Base-by-base conservation (phyloP, 768 basidiomycete genomes). In the Russula griseocarnosa region DNA sequence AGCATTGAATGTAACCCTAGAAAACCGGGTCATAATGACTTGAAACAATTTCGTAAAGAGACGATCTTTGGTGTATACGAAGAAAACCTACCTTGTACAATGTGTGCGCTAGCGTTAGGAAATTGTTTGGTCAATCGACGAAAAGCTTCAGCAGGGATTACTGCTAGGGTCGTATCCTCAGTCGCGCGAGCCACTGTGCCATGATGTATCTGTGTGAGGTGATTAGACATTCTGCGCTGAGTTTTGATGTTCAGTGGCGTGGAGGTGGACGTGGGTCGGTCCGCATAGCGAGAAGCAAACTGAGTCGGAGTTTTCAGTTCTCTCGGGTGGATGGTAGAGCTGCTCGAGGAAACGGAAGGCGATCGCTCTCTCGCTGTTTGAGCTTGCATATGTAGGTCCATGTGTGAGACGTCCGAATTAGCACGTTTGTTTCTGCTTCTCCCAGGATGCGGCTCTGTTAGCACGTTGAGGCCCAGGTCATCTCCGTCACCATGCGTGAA, bases 61-160 rank as follows among this genome's bases (percentile, higher is more conserved):
- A 36, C 16, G n/a, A 38, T 14, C 8, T 24, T 24, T 24, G 47
- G 10, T 26, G 44, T 44, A 63, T 0, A 26, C 42, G 28, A n/a
- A 26, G 3, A 32, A 50, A 7, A 65, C 72, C 40, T 71, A 86
- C 94, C 93, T 83, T 95, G 92, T 0, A 97, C 93, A 63, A 98
- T 94, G 70, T 95, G 94, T 5, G 95, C 94, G 42, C 94, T 92
- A 3, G 97, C 94, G 71, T 98, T 98, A 0, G 97, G 97, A 70
- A 90, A 97, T 73, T 96, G 94, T 76, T 95, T 92, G 3, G 96
- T 98, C 46, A 99, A 78, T 55, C 94, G 81, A 60, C 89, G 81
- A 76, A 99, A 99, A 5, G 96, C 97, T 73, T 98, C 94, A 2
- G 97, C 96, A 28, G 97, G 97, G 60, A 99, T 98, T 11, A 99